Base-by-base conservation (phyloP, 495 filamentous ascomycete genomes). In the Paragyromitra xinjiangensis region DNA sequence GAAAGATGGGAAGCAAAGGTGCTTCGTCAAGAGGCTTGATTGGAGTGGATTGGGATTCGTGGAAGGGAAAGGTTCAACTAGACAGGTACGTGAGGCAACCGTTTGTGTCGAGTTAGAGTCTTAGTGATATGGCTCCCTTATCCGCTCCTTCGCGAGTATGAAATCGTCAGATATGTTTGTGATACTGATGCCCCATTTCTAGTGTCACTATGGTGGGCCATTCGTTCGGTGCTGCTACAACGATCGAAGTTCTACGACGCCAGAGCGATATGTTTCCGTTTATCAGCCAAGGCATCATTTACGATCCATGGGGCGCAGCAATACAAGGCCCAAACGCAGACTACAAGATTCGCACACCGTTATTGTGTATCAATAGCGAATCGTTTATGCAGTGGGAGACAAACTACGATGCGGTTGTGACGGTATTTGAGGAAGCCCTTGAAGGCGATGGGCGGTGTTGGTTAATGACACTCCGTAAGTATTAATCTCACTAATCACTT, bases 311-410 rank as follows among this genome's bases (percentile, higher is more conserved):
- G 85, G 88, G 88, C 5, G 85, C 84, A 39, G 85, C 84, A 40
- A 83, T 81, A 37, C 84, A 85, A 61, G 81, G 83, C 50, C 73
- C 84, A 58, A 80, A 85, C 6, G 71, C 83, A 8, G 65, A 83
- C 12, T 83, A 86, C 69, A 81, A 83, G 16, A 84, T 90, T 44
- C 81, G 82, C 65, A 83, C 84, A 37, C 89, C 88, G 19, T 79
- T 91, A 12, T 82, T 90, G 14, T 87, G 85, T 19, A 86, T 91
- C 81, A 90, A 89, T 72, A 87, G 85, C 14, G 88, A 91, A 82
- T 89, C 88, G 4, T 90, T 89, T 81, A 88, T 88, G 84, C 87
- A 90, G 81, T 90, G 89, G 89, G 84, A 84, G 39, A 84, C 85
- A 16, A 90, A 89, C 77, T 88, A 88, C 73, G 81, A 86, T 42